These are phyloP conservation scores for Trametes versicolor DNA, from an alignment of 1,284 basidiomycete species.

Conservation along the genomic window DNA sequence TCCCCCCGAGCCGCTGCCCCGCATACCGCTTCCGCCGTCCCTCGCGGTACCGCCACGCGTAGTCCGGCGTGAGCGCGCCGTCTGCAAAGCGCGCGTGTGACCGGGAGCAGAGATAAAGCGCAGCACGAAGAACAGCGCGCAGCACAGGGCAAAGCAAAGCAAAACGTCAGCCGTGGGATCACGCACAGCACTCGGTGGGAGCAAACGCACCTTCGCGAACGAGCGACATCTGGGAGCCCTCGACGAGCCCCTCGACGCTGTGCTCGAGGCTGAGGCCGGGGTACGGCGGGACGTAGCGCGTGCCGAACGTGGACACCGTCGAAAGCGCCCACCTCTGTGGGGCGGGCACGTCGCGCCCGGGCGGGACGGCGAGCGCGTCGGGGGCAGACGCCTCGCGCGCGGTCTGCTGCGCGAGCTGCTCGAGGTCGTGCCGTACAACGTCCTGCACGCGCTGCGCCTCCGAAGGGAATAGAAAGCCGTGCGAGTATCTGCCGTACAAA, in stretches of 20 bases:
- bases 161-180: conserved; percentile 3
- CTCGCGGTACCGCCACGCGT: conserved; percentile 78
- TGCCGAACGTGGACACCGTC: conserved; percentile 88
- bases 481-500: conserved; percentile 75
- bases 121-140: not conserved
- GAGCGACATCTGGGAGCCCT: conserved; percentile 86
- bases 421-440: conserved; percentile 46
- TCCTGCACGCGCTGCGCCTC: conserved; percentile 78
- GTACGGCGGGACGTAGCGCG: conserved; percentile 79
- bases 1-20: conserved; percentile 84
- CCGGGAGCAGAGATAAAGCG: not conserved
- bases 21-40: conserved; percentile 75
- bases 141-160: not conserved
- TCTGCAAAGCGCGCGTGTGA: conserved; percentile 46
- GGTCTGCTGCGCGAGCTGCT: conserved; percentile 33
- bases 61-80: conserved; percentile 59
- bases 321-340: conserved; percentile 80
- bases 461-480: conserved; percentile 97
- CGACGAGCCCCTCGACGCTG: conserved; percentile 92
- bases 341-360: conserved; percentile 47
- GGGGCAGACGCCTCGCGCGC: conserved; percentile 24
- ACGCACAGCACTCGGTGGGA: not conserved
- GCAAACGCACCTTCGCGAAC: conserved; percentile 64
- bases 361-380: conserved; percentile 23
- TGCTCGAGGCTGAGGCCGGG: conserved; percentile 75